Evolutionary conservation across 805 yeast species (phyloP), one percentile per base, ranked within the genome.

Genomic region (Scheffersomyces ergatensis): DNA sequence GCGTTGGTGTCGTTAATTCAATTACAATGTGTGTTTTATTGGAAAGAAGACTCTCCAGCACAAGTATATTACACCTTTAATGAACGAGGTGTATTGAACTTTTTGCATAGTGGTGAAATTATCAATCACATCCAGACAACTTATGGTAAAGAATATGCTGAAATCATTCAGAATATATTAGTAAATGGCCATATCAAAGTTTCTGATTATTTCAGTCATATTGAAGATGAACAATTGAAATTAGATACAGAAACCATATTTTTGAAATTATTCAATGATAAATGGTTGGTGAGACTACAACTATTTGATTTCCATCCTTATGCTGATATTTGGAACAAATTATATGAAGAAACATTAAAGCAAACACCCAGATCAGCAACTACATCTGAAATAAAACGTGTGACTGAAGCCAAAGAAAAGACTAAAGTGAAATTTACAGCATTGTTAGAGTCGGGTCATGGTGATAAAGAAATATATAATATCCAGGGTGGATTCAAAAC

Each of bases 91-190:
- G 62, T 82, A 15, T 70, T 80, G 47, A 61, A 76, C 40, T 66
- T 89, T 39, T 60, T 89, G 14, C 87, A 89, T 60, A 70, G 89
- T 6, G 97, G 96, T 33, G 86, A 85, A 39, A 80, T 89, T 44
- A 70, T 89, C 24, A 60, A 74, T 37, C 70, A 70, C 44, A 70
- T 84, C 35, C 72, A 76, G 41, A 57, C 62, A n/a, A 44, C 49
- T 5, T 76, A 72, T 44, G 73, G 78, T 13, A 65, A 63, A 17
- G 63, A 63, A 12, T 50, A 55, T n/a, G 81, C 85, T 2, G 80
- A 79, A 38, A 75, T 86, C 17, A 67, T 86, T 11, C 89, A 83
- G 52, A 85, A 84, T 52, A 64, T 89, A 33, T 57, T 87, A n/a
- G 73, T 79, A 4, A 65, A 78, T 39, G 97, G 96, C 0, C 81